Evolutionary conservation across 73 alveolate species (phyloP).

Genomic region (Uronychia binucleata): DNA sequence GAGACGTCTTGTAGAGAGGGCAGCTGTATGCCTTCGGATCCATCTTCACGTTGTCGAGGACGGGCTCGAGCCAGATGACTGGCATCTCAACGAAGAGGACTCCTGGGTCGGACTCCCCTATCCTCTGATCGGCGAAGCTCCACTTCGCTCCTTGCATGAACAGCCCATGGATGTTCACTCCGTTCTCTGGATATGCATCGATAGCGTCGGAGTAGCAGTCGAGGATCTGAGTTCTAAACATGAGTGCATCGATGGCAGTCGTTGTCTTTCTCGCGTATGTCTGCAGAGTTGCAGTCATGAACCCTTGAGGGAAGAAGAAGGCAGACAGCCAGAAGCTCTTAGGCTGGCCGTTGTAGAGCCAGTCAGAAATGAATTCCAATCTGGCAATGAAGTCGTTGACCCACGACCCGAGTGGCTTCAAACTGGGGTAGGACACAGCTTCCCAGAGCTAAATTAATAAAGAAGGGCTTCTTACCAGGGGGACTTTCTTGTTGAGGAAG

Average conservation of each 20-base stretch:
- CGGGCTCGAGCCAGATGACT: constrained; percentile 93
- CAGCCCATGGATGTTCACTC: constrained; percentile 99
- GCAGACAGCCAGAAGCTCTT: constrained; percentile 97
- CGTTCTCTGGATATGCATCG: constrained; percentile 88
- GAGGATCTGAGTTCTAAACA: constrained; percentile 87
- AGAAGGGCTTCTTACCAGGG: constrained; percentile 93
- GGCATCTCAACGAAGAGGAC: constrained; percentile 97
- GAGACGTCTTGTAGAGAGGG: constrained; percentile 97
- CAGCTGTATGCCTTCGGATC: constrained; percentile 78
- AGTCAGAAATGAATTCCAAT: constrained; percentile 88
- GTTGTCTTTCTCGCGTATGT: constrained; percentile 97
- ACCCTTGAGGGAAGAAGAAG: constrained; percentile 99
- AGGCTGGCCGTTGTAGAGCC: constrained; percentile 98
- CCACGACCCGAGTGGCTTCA: constrained; percentile 95
- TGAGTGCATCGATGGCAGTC: constrained; percentile 94
- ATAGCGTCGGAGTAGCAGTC: constrained; percentile 68
- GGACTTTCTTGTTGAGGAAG: constrained; percentile 90
- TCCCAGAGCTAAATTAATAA: constrained; percentile 83
- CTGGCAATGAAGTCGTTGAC: constrained; percentile 92
- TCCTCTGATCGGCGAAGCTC: constrained; percentile 81
- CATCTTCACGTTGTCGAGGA: constrained; percentile 53
- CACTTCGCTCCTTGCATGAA: constrained; percentile 99
- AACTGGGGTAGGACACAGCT: constrained; percentile 52
- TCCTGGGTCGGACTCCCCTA: constrained; percentile 92
- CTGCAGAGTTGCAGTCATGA: constrained; percentile 98